Evolutionary conservation across 805 yeast species (phyloP), one percentile per base, ranked within the genome.

Genomic region (Pichia nakasei): DNA sequence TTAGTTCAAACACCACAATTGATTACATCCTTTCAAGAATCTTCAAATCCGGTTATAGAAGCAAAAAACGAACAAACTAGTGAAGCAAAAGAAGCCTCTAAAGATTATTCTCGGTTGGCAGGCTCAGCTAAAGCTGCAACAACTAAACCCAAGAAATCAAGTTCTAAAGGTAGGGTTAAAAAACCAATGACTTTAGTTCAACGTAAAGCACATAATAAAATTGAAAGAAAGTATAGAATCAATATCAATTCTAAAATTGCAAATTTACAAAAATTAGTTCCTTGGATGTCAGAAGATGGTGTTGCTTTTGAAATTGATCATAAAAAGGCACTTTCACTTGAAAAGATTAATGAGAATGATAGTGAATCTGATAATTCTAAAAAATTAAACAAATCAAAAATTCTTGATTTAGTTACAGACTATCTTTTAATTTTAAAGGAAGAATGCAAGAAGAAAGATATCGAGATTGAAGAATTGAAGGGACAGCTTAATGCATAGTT

Each of bases 171-270:
- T 33, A 53, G 53, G 40, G 49, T 52, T 33, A 56, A 55, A 40
- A 59, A 56, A 32, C 60, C 60, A 37, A 57, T 59, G 60, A 59
- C 59, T 2, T 39, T 51, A 15, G 53, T 53, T 9, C 87, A 81
- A 61, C 78, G 80, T 52, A 76, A 76, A 53, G 85, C 85, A 0
- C 89, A 82, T 57, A 81, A 81, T 63, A 77, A 76, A 60, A 79
- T 82, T 49, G 88, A 82, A 56, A 78, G 81, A 57, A 72, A 80
- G 47, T 81, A 82, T 59, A 66, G 87, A 57, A 80, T 79, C 48
- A 81, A 81, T 59, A 80, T 82, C 58, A 81, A 81, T 57, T 76
- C 83, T 12, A 81, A 80, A 58, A 82, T 82, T 44, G 83, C 83
- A 4, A 78, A 78, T 26, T 61, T 81, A 43, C 85, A 80, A 55